Evolutionary conservation across 192 early-diverging fungal species (phyloP), one percentile per base, ranked within the genome.

Genomic region (Haplosporangium gracile): DNA sequence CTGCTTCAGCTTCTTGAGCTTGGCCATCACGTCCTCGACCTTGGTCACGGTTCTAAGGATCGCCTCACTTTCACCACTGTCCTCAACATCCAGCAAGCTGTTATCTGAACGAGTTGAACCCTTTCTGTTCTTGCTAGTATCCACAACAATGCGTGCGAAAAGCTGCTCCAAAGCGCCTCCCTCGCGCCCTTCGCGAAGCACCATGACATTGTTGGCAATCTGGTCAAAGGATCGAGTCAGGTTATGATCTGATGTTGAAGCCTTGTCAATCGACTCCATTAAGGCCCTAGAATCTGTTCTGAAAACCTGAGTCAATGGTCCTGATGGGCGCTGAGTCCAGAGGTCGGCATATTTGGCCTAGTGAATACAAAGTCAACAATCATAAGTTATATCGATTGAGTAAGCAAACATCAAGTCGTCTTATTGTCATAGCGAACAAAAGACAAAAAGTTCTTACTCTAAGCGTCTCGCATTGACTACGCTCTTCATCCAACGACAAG

Each of bases 241-340:
- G 42, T 90, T 88, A 1, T 81, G 79, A 51, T 95, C 95, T 40
- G 96, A 95, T 42, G 81, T 89, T 0, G 89, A 80, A 0, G 95
- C 97, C 86, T 95, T 92, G 51, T 97, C 96, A 68, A 98, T 92
- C 26, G 94, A 92, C 65, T 94, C 93, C 18, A 93, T 92, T 79
- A 96, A 93, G 36, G 92, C 93, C 3, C 90, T 90, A 9, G 97
- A 86, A 80, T 98, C 97, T 51, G 96, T 89, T 53, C 95, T 93
- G 89, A 94, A 96, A 45, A 89, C 90, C n/a, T 92, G 85, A 0
- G 95, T 97, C 10, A 94, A 87, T 5, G 91, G 87, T 26, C 91
- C 91, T 4, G 97, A 98, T 5, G 98, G 94, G 81, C 94, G 92
- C 75, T 97, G 97, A 43, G 95, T 93, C 95, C 96, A 98, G 57